Conservation (phyloP, 2,329 filamentous ascomycete genomes). For the Paecilomyces variotii region DNA sequence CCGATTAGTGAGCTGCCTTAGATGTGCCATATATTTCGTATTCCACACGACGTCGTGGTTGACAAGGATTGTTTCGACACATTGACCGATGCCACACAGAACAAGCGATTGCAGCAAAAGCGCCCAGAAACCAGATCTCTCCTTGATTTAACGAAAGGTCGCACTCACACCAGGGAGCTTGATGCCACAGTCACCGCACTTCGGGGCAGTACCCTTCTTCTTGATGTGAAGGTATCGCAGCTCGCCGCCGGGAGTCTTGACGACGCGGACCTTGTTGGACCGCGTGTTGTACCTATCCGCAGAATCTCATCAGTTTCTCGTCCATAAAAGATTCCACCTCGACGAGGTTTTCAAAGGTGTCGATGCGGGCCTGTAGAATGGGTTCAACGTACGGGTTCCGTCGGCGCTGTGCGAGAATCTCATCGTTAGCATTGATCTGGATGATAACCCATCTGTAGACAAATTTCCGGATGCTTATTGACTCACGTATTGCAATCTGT, state of each 20-base stretch:
- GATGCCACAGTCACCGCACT: constrained; percentile 98
- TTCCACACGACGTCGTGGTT: background rate
- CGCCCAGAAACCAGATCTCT: background rate
- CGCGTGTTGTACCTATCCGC: constrained; percentile 83
- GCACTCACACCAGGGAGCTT: constrained; percentile 95
- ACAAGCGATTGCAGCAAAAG: background rate
- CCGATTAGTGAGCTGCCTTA: constrained; percentile 2
- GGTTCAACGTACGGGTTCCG: constrained; percentile 64
- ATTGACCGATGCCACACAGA: constrained; percentile 4
- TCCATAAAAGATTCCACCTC: constrained; percentile 5
- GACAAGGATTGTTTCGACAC: background rate
- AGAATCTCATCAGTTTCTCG: constrained; percentile 25
- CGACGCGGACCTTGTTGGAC: constrained; percentile 91
- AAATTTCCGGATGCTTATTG: background rate
- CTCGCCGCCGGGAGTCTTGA: constrained; percentile 95
- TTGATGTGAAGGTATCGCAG: constrained; percentile 98
- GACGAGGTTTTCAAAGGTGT: background rate
- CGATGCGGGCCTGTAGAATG: constrained; percentile 1
- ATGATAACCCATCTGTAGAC: background rate
- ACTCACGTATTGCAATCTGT: constrained; percentile 45
- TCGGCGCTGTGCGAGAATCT: constrained; percentile 50
- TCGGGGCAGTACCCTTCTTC: constrained; percentile 96
- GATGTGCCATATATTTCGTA: background rate
- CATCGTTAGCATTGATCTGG: constrained; percentile 17
- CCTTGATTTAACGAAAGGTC: constrained; percentile 10